A percentile compares a stretch with the other conserved stretches of the same genome.
Evolutionary conservation across 768 basidiomycete genomes (phyloP).

Genomic region (Rhodotorula taiwanensis): DNA sequence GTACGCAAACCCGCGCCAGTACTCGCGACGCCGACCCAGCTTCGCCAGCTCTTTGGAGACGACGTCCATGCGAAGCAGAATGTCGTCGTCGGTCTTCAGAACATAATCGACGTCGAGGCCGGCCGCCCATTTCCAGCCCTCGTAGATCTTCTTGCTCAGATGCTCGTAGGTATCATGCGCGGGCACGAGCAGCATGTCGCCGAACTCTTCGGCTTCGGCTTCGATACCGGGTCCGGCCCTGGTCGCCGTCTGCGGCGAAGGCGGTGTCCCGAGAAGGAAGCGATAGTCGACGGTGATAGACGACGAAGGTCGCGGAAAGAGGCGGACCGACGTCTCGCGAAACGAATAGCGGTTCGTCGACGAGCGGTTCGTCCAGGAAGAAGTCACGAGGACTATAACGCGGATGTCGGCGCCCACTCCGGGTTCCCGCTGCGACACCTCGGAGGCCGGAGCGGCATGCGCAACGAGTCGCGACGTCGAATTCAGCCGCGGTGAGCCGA

Average conservation of each 20-base stretch:
- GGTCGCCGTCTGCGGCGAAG: constrained; percentile 20
- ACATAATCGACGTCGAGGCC: constrained; percentile 31
- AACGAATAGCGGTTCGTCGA: constrained; percentile 25
- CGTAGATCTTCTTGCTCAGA: constrained; percentile 21
- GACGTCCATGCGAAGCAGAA: constrained; percentile 26
- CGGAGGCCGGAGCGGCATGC: neutral
- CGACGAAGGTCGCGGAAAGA: constrained; percentile 12
- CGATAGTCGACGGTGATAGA: constrained; percentile 28
- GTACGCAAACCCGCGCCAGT: constrained; percentile 35
- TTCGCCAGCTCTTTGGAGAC: constrained; percentile 27
- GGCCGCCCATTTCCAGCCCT: constrained; percentile 27
- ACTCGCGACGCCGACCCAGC: constrained; percentile 20
- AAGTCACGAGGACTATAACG: constrained; percentile 30
- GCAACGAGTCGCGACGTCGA: neutral
- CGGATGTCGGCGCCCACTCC: constrained; percentile 2
- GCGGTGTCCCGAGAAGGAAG: constrained; percentile 33
- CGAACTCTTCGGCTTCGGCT: constrained; percentile 23
- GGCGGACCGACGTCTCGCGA: constrained; percentile 21
- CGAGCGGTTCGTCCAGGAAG: constrained; percentile 29
- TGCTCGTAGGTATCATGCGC: constrained; percentile 16
- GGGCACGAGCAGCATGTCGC: constrained; percentile 29
- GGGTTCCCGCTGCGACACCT: neutral
- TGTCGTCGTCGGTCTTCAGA: constrained; percentile 35
- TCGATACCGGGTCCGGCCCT: constrained; percentile 24
- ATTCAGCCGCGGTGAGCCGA: constrained; percentile 4